phyloP scores from a whole-genome alignment of 192 early-diverging fungal species.

The Powellomyces hirtus region DNA sequence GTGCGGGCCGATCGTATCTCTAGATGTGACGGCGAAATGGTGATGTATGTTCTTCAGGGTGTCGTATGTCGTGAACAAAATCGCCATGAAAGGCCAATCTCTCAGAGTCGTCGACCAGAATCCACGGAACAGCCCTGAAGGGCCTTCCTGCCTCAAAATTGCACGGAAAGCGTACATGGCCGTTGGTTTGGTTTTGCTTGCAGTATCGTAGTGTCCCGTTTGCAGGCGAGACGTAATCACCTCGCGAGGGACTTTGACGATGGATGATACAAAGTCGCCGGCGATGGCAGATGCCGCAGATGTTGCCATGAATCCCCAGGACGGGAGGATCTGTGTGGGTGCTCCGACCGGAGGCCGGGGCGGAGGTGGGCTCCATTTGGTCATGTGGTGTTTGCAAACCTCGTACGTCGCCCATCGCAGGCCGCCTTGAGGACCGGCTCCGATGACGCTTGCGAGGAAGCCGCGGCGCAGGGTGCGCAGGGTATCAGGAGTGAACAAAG shows the following conservation, averaged over 20 bases:
- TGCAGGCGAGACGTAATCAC: conserved; percentile 72
- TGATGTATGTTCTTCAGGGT: conserved; percentile 70
- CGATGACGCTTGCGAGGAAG: conserved; percentile 64
- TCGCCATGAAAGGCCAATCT: conserved; percentile 78
- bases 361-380: neutral
- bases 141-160: conserved; percentile 58
- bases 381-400: conserved; percentile 50
- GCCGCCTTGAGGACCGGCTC: conserved; percentile 73
- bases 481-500: conserved; percentile 51
- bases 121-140: conserved; percentile 63
- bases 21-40: conserved; percentile 32
- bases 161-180: conserved; percentile 38
- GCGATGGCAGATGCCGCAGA: conserved; percentile 68
- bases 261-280: conserved; percentile 68
- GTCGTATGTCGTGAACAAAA: conserved; percentile 72
- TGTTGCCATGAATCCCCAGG: conserved; percentile 52
- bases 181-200: neutral
- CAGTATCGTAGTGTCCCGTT: conserved; percentile 54
- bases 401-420: conserved; percentile 70
- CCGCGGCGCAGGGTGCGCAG: conserved; percentile 56
- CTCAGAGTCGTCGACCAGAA: conserved; percentile 69
- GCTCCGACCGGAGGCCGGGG: neutral
- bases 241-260: conserved; percentile 76
- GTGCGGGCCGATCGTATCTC: neutral
- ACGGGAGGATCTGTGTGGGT: conserved; percentile 9